Percentiles rank a stretch among this genome's conserved stretches.
These are phyloP conservation scores for thale cress (Arabidopsis thaliana) DNA, from an alignment of 345 rosid species.

Conservation along the genomic window TAIR10.1 NC_003076.8:15278501-15279000, in stretches of 20 bases:
- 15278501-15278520: too few relatives aligned
- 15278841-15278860: conserved; percentile 9
- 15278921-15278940: neutral
- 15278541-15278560: too few relatives aligned
- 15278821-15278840: neutral
- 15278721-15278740: neutral
- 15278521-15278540: too few relatives aligned
- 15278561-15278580: too few relatives aligned
- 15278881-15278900: neutral
- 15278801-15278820: neutral
- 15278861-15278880: conserved; percentile 19
- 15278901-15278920: conserved; percentile 31
- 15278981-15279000: conserved; percentile 20
- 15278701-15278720: conserved; percentile 41
- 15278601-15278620: too few relatives aligned
- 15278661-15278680: too few relatives aligned
- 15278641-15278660: too few relatives aligned
- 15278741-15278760: too few relatives aligned
- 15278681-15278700: too few relatives aligned
- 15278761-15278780: neutral
- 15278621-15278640: too few relatives aligned
- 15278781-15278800: conserved; percentile 2
- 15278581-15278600: too few relatives aligned
- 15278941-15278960: conserved; percentile 13
- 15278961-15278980: neutral